Percentiles rank a stretch among this genome's conserved stretches.
Conservation (phyloP, 2,329 filamentous ascomycete species). For the Phialemoniopsis sp. region DNA sequence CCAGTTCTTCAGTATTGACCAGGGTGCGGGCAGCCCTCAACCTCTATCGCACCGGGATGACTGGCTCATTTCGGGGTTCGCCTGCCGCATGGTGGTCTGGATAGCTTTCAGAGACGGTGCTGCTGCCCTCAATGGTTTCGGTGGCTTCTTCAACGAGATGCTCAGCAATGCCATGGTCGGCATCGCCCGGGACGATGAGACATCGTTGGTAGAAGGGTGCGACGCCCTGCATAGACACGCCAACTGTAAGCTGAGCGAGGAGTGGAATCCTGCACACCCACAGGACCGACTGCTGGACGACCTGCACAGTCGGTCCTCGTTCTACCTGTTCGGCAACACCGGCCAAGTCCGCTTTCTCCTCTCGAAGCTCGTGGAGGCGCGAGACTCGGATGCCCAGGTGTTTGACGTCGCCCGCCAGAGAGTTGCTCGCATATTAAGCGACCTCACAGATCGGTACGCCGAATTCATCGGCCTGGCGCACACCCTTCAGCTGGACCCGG, state of each 20-base stretch:
- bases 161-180: conserved; percentile 13
- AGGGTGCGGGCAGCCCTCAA: conserved; percentile 14
- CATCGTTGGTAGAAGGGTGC: conserved; percentile 12
- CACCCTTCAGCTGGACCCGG: conserved; percentile 15
- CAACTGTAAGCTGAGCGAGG: too few relatives aligned
- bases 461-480: conserved; percentile 19
- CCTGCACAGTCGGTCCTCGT: too few relatives aligned
- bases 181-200: conserved; percentile 1
- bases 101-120: conserved; percentile 22
- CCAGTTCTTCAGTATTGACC: not conserved
- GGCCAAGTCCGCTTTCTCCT: too few relatives aligned
- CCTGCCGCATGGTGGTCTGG: conserved; percentile 17
- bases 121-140: conserved; percentile 23
- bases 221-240: conserved; percentile 18
- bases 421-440: too few relatives aligned
- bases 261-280: too few relatives aligned
- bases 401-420: too few relatives aligned
- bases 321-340: too few relatives aligned
- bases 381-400: too few relatives aligned
- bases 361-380: too few relatives aligned
- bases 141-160: conserved; percentile 22
- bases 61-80: too few relatives aligned
- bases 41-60: conserved; percentile 23
- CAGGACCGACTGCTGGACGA: too few relatives aligned
- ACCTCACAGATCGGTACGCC: conserved; percentile 6